These are phyloP conservation scores for Rhododendron griersonianum DNA, from an alignment of 148 eudicot species.

Conservation along the genomic window DNA sequence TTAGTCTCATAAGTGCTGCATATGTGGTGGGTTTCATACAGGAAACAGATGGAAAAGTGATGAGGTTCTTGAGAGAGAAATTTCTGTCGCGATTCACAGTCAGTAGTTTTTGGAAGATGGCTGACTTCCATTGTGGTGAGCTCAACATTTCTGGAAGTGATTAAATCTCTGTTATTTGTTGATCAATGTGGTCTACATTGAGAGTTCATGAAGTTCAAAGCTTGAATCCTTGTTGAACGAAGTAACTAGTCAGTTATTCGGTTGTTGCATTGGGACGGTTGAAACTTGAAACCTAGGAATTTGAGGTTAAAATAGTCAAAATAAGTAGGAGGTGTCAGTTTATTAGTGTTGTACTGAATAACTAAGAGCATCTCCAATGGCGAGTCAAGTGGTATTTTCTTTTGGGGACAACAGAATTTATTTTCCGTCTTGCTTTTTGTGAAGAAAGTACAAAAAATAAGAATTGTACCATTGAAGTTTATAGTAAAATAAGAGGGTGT, in stretches of 20 bases:
- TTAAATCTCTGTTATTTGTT: not conserved
- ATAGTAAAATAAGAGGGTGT: too few species aligned
- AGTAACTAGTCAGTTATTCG: not conserved
- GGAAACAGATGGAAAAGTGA: conserved; percentile 27
- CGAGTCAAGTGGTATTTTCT: too few species aligned
- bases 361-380: not conserved
- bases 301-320: not conserved
- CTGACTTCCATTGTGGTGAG: conserved; percentile 43
- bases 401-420: too few species aligned
- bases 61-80: conserved; percentile 27
- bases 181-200: too few species aligned
- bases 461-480: too few species aligned
- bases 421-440: too few species aligned
- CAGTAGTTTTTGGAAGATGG: conserved; percentile 19
- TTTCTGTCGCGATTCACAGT: conserved; percentile 16
- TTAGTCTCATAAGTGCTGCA: conserved; percentile 29
- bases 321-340: not conserved
- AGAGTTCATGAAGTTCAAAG: not conserved
- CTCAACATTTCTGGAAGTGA: not conserved
- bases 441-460: too few species aligned
- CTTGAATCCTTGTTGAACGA: not conserved
- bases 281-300: not conserved
- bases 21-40: conserved; percentile 32
- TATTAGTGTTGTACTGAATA: not conserved
- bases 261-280: not conserved